phyloP scores from a whole-genome alignment of 208 protist genomes.

The Naegleria fowleri region DNA sequence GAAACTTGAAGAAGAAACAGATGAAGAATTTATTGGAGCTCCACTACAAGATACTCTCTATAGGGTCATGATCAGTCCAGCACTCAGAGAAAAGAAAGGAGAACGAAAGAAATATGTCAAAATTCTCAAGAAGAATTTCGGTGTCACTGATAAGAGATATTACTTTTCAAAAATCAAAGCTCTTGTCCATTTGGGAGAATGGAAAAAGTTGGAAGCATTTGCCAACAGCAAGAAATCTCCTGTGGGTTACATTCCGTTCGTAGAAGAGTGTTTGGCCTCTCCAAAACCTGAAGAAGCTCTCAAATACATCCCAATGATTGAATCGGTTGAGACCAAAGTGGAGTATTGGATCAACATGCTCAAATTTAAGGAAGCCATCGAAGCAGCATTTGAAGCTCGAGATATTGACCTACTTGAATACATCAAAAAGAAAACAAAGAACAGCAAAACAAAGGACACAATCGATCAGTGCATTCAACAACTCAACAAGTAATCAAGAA shows the following conservation, averaged over 20 bases:
- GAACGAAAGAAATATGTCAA: background rate
- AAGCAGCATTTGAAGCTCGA: background rate
- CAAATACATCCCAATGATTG: conserved; percentile 22
- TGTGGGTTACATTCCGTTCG: conserved; percentile 33
- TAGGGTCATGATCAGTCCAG: background rate
- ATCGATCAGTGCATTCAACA: background rate
- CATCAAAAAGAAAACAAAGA: background rate
- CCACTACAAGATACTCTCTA: conserved; percentile 25
- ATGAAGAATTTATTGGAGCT: background rate
- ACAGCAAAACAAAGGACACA: background rate
- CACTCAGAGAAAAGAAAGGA: background rate
- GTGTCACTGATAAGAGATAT: conserved; percentile 11
- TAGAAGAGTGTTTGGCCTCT: background rate
- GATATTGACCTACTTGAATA: conserved; percentile 25
- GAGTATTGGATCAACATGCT: conserved; percentile 19
- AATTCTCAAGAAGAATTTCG: conserved; percentile 14
- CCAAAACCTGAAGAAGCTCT: background rate
- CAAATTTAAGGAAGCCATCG: conserved; percentile 28
- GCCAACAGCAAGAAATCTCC: background rate
- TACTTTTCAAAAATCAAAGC: conserved; percentile 1
- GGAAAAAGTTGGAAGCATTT: conserved; percentile 4
- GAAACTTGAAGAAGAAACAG: conserved; percentile 15
- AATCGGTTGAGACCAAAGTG: background rate
- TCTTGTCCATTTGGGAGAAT: background rate
- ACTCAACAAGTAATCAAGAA: background rate